Evolutionary conservation across 2,329 filamentous ascomycete genomes (phyloP).

Genomic region (Botrytis tulipae): DNA sequence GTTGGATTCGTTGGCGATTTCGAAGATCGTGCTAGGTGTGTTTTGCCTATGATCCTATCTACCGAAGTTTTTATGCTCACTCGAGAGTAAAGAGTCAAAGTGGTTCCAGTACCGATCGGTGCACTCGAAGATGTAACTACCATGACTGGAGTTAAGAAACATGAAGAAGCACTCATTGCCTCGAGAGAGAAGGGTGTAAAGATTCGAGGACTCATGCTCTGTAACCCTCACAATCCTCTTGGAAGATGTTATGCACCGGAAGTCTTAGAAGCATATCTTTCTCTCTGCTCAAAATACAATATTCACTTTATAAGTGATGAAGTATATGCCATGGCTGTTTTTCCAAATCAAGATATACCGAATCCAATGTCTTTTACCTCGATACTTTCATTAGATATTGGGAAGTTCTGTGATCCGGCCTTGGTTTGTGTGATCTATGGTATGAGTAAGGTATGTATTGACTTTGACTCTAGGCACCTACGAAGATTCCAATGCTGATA

Average conservation of each 20-base stretch:
- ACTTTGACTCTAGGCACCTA: fast-evolving
- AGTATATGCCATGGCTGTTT: conserved; percentile 49
- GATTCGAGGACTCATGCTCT: conserved; percentile 42
- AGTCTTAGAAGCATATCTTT: conserved; percentile 37
- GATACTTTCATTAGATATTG: conserved; percentile 46
- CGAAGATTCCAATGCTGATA: neutral
- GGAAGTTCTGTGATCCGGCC: conserved; percentile 45
- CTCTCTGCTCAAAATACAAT: conserved; percentile 43
- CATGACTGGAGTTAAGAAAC: conserved; percentile 36
- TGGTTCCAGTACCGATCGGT: neutral
- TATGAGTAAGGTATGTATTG: conserved; percentile 25
- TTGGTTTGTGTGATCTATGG: conserved; percentile 44
- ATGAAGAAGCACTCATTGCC: conserved; percentile 41
- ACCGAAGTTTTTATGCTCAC: neutral
- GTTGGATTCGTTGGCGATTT: conserved; percentile 48
- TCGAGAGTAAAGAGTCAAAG: neutral
- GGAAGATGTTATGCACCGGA: conserved; percentile 27
- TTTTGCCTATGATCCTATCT: neutral
- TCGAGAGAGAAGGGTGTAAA: conserved; percentile 36
- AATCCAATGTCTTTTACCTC: conserved; percentile 48
- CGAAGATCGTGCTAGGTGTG: conserved; percentile 35
- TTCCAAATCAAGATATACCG: conserved; percentile 36
- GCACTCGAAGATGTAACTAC: conserved; percentile 41
- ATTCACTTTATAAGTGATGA: conserved; percentile 50
- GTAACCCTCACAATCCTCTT: conserved; percentile 39